Evolutionary conservation across 495 filamentous ascomycete species (phyloP).

Genomic region (Talaromyces trachyspermus): DNA sequence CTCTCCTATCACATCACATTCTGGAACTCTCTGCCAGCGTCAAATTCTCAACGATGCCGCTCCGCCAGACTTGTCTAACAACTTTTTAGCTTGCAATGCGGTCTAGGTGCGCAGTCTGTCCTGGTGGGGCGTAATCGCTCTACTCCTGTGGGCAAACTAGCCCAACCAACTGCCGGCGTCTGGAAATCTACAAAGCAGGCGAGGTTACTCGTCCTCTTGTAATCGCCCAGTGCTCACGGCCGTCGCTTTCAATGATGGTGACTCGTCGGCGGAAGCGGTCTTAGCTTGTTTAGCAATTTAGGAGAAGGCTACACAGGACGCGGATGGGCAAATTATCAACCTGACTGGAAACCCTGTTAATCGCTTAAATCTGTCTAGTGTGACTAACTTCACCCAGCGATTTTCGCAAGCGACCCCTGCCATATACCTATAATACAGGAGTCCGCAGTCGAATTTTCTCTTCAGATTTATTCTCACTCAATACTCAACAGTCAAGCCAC

Average conservation of each 20-base stretch:
- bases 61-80: too few species aligned
- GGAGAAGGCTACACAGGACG: neutral
- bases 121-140: neutral
- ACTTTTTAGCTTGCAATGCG: too few species aligned
- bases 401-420: neutral
- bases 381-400: neutral
- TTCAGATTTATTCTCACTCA: too few species aligned
- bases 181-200: neutral
- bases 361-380: slow-evolving; percentile 3
- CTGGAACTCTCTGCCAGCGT: slow-evolving; percentile 3
- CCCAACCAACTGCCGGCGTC: slow-evolving; percentile 4
- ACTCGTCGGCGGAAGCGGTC: slow-evolving; percentile 4
- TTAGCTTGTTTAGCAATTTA: slow-evolving; percentile 2
- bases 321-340: neutral
- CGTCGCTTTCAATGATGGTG: slow-evolving; percentile 1
- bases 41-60: too few species aligned
- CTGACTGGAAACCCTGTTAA: slow-evolving; percentile 2
- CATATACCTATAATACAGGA: slow-evolving; percentile 5
- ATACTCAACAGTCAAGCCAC: too few species aligned
- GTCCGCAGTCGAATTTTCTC: slow-evolving; percentile 1
- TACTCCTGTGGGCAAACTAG: neutral
- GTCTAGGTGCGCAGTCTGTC: neutral
- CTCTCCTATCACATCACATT: slow-evolving; percentile 9
- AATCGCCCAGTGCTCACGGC: slow-evolving; percentile 6
- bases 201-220: neutral